Evolutionary conservation across 257 asterid genomes (phyloP), one percentile per base, ranked within the genome.

Genomic region (Ajuga chamaepitys): DNA sequence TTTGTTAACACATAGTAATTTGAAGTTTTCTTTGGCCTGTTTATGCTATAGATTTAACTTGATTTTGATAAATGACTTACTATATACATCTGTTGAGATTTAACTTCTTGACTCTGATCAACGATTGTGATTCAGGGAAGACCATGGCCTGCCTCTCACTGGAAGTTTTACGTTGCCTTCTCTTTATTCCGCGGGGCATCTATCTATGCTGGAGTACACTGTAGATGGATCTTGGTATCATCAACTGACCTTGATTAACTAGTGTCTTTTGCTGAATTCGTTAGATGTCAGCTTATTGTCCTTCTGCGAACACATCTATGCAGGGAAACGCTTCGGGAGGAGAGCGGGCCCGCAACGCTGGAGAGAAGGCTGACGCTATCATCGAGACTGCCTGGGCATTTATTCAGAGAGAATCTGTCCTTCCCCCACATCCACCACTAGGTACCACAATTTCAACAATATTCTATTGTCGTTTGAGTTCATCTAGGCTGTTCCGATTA

Each of bases 281-380:
- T 45, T 59, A 14, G 17, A 58, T 41, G 8, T 11, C 5, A 34
- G 11, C 65, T 21, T 35, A 44, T 44, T 40, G 40, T 54, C 7
- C 16, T 42, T 37, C 55, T 62, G 13, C 51, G 30, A 75, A 58
- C 64, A 46, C 70, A n/a, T 61, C 66, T 34, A 64, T 73, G 47
- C 60, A 93, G 99, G 99, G 99, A 67, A 93, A 86, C 82, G 97
- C 99, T 64, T 86, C 96, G 2, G 99, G 97, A 57, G 99, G 99
- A 54, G 95, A 87, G 55, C 90, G 96, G 69, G 99, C 99, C 26
- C 82, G 88, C 54, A 38, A 57, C 70, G 77, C 85, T 16, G 97
- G 96, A 67, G 71, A 74, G 74, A 86, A 74, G 72, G 95, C 95
- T 37, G 81, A 89, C 76, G 77, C 82, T 41, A 17, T 83, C 53